Percentiles rank a stretch among this genome's conserved stretches.
These are phyloP conservation scores for Saprolegnia parasitica DNA, from an alignment of 352 stramenopile genomes.

Conservation along the genomic window DNA sequence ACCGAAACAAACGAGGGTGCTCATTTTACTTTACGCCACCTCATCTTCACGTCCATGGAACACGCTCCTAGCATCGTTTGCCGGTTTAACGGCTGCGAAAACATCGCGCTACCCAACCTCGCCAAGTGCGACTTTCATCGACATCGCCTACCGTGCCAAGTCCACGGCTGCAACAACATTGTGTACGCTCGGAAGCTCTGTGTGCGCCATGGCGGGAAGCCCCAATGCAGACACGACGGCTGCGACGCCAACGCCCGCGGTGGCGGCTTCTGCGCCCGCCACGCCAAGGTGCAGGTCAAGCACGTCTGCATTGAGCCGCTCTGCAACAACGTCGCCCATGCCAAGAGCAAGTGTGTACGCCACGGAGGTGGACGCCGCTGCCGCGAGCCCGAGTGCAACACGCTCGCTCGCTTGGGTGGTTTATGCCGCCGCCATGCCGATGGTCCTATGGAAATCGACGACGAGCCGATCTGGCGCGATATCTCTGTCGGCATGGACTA, in stretches of 20 bases:
- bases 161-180: conserved; percentile 22
- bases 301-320: conserved; percentile 9
- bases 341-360: conserved; percentile 16
- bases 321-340: conserved; percentile 22
- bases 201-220: conserved; percentile 18
- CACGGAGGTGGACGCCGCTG: conserved; percentile 15
- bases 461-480: not conserved
- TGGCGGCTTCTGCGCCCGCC: conserved; percentile 72
- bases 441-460: not conserved
- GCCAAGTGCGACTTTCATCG: conserved; percentile 27
- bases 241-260: conserved; percentile 62
- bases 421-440: conserved; percentile 23
- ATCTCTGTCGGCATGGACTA: not conserved
- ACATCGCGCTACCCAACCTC: conserved; percentile 14
- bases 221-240: not conserved
- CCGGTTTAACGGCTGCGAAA: conserved; percentile 24
- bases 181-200: conserved; percentile 23
- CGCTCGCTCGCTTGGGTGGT: conserved; percentile 12
- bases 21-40: too few relatives aligned
- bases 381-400: not conserved
- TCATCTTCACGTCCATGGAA: too few relatives aligned
- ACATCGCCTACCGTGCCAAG: conserved; percentile 3
- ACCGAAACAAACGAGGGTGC: not conserved
- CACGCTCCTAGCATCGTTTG: not conserved
- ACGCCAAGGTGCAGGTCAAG: conserved; percentile 32